Base-by-base conservation (phyloP, 371 early-diverging fungal species). In the Apophysomyces sp. region DNA sequence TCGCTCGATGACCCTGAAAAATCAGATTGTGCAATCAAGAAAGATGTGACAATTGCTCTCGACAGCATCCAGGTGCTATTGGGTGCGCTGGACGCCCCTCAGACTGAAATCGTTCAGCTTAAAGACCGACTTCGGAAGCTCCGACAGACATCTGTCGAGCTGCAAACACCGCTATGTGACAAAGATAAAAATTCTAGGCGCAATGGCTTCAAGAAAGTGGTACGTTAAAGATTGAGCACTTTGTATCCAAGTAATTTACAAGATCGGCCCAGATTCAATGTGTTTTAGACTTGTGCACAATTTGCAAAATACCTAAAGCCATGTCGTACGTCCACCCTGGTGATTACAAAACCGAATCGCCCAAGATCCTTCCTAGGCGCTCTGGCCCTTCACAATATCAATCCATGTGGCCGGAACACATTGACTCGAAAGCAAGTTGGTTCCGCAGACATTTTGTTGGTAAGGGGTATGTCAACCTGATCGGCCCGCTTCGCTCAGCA, bases 381-480 rank as follows among this genome's bases (percentile, higher is more conserved):
- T 18, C n/a, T 21, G 24, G 24, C 9, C 21, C 49, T 18, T 44
- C 49, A 21, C 49, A 44, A 21, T 44, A 44, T 21, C n/a, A 44
- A n/a, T 36, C 62, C 6, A 56, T 60, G 39, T 61, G 62, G 52
- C 62, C 73, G n/a, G 77, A 77, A 29, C 72, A 71, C 28, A 61
- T 68, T 59, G 69, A 73, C 64, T 11, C 52, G 24, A 60, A 73
- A 30, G 70, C 76, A 5, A 60, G 54, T 32, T 80, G 81, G 81
- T 80, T 80, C 56, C 61, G 81, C 5, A 69, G 67, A 15, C 58
- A 72, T 52, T 80, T 80, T 68, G 72, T 80, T 12, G 81, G 78
- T 30, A 75, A 77, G 40, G 72, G 78, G 0, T 80, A 80, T 53
- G 56, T 68, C 11, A 77, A 76, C 1, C 53, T 76, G 16, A 71